Conservation (phyloP, 73 alveolate species). For the Paraurostyla sp. region DNA sequence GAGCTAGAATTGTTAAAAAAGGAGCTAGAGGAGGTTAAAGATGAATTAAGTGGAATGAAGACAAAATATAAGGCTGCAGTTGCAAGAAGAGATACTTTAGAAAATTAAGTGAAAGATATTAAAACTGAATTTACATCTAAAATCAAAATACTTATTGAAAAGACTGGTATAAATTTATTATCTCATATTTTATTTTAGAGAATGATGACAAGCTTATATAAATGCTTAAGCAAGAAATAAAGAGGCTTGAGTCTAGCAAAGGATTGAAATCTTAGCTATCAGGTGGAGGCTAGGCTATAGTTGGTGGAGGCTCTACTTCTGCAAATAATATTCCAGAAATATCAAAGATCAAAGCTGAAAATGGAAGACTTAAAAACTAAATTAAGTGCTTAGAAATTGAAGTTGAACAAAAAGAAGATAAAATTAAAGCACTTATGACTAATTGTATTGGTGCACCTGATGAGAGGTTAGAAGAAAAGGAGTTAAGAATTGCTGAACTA, state of each 20-base stretch:
- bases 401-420: constrained; percentile 52
- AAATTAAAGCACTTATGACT: constrained; percentile 50
- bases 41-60: constrained; percentile 35
- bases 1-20: constrained; percentile 66
- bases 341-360: constrained; percentile 36
- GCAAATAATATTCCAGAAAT: constrained; percentile 12
- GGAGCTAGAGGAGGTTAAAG: constrained; percentile 61
- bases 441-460: constrained; percentile 77
- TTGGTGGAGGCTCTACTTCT: neutral
- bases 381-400: constrained; percentile 57
- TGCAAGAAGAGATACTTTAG: constrained; percentile 70
- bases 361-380: constrained; percentile 55
- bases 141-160: constrained; percentile 69
- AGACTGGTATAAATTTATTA: too few relatives aligned
- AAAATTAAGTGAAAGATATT: constrained; percentile 53
- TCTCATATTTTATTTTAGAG: too few relatives aligned
- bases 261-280: constrained; percentile 54
- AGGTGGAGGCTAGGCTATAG: neutral
- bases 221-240: constrained; percentile 63
- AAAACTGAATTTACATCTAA: constrained; percentile 57
- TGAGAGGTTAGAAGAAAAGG: constrained; percentile 70
- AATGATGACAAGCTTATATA: constrained; percentile 78
- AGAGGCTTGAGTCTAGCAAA: constrained; percentile 48
- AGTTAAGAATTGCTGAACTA: constrained; percentile 64
- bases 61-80: constrained; percentile 74